Base-by-base conservation (phyloP, 2,329 filamentous ascomycete species). In the Penicillium vulpinum region DNA sequence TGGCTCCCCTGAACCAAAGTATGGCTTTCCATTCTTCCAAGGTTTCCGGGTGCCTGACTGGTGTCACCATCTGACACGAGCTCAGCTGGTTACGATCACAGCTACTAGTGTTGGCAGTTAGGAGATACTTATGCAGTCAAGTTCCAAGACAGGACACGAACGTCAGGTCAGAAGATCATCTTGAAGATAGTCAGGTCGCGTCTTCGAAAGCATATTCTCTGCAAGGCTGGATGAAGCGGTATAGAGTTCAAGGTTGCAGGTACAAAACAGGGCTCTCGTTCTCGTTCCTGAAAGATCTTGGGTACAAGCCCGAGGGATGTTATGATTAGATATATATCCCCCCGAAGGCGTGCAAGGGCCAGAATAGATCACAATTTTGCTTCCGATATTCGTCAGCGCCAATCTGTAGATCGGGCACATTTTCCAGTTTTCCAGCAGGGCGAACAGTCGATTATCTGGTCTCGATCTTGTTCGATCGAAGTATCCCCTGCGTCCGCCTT, bases 121-220 rank as follows among this genome's bases (percentile, higher is more conserved):
- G 46, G 18, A 36, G 28, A 50, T 26, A 13, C 24, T 41, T 11
- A 38, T 44, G 45, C 22, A 21, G 31, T 22, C 16, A 47, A 46
- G 13, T 46, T 18, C 28, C 45, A 40, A 50, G 28, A 35, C 13
- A 31, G 10, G 28, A 51, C 45, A 49, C 38, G 45, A 22, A 31
- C 22, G 26, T 16, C 1, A 52, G 21, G 52, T 55, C 52, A 55
- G 45, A 29, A 55, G 45, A 38, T 36, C 45, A 49, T 18, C 38
- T 43, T 4, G 29, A 26, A 11, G 15, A 29, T 41, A 41, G 36
- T 44, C 28, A 51, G 49, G 16, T 35, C 13, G 22, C 28, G 15
- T 31, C 22, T n/a, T 28, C 33, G 44, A 26, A 41, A 39, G 28
- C 28, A 54, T 22, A 26, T 21, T 16, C 44, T 54, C 50, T 52